Percentiles rank a stretch among this genome's conserved stretches.
These are phyloP conservation scores for Ganoderma sinense DNA, from an alignment of 1,284 basidiomycete genomes.

Conservation along the genomic window DNA sequence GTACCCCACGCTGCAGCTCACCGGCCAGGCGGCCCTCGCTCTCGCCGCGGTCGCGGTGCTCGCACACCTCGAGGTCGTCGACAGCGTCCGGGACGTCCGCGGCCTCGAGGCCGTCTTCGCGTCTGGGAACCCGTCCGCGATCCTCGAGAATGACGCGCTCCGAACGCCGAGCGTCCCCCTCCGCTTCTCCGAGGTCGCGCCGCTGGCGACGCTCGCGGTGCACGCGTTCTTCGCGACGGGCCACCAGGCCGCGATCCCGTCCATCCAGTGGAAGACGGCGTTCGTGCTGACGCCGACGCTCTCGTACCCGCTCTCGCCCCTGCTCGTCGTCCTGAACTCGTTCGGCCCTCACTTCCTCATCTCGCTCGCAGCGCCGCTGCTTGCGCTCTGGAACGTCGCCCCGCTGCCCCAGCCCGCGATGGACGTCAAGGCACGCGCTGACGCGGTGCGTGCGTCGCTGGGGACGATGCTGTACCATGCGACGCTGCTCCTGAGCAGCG, in stretches of 20 bases:
- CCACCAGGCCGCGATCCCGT: constrained; percentile 89
- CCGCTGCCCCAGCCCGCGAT: constrained; percentile 52
- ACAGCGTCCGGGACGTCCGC: constrained; percentile 79
- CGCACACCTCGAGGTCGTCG: constrained; percentile 79
- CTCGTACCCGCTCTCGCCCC: constrained; percentile 78
- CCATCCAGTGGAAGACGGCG: constrained; percentile 96
- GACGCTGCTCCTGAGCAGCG: constrained; percentile 72
- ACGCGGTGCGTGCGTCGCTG: constrained; percentile 58
- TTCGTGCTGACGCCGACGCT: constrained; percentile 80
- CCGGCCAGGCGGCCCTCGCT: constrained; percentile 82
- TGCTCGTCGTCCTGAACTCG: constrained; percentile 86
- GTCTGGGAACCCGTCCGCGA: constrained; percentile 51
- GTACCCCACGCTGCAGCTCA: constrained; percentile 79
- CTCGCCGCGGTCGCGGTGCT: constrained; percentile 72
- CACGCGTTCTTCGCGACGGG: constrained; percentile 89
- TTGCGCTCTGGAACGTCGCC: constrained; percentile 90
- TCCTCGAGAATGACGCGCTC: constrained; percentile 44
- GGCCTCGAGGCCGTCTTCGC: constrained; percentile 60
- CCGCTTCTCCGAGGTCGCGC: constrained; percentile 73
- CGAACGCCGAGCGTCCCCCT: constrained; percentile 46
- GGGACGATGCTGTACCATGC: constrained; percentile 78
- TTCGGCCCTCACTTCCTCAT: constrained; percentile 77
- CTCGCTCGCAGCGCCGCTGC: constrained; percentile 71
- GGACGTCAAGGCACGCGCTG: constrained; percentile 42
- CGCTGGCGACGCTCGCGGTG: constrained; percentile 79